Evolutionary conservation across 148 eudicot genomes (phyloP).

Genomic region (Cornus florida): DNA sequence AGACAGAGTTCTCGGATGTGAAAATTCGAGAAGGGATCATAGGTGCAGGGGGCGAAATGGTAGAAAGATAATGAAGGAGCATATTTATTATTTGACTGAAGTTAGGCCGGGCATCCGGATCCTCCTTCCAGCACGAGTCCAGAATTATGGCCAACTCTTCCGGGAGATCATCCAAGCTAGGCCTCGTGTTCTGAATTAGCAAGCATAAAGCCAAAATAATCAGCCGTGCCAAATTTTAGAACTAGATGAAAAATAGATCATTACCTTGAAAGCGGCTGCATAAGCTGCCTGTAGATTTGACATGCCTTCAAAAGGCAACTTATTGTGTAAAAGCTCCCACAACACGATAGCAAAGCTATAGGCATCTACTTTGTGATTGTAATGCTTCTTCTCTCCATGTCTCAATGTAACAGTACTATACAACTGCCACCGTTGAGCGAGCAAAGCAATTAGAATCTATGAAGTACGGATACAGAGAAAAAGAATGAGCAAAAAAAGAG

Average conservation of each 20-base stretch:
- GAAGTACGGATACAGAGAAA: not conserved
- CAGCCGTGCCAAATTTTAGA: not conserved
- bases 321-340: constrained; percentile 93
- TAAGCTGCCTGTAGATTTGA: constrained; percentile 95
- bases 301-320: constrained; percentile 94
- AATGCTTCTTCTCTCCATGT: constrained; percentile 96
- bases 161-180: constrained; percentile 66
- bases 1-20: constrained; percentile 60
- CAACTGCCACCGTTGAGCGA: constrained; percentile 35
- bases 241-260: not conserved
- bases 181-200: constrained; percentile 58
- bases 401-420: constrained; percentile 87
- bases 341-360: constrained; percentile 94
- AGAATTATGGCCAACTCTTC: constrained; percentile 62
- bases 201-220: not conserved
- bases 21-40: constrained; percentile 54
- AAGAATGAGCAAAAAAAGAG: not conserved
- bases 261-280: constrained; percentile 95
- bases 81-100: constrained; percentile 75
- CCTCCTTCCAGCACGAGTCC: constrained; percentile 78
- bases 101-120: constrained; percentile 66
- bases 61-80: constrained; percentile 58
- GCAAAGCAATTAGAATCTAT: not conserved
- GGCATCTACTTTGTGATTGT: constrained; percentile 94
- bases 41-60: constrained; percentile 51